A percentile compares a stretch with the other conserved stretches of the same genome.
Conservation (phyloP, 441 rosid genomes). For the Erodium texanum region DNA sequence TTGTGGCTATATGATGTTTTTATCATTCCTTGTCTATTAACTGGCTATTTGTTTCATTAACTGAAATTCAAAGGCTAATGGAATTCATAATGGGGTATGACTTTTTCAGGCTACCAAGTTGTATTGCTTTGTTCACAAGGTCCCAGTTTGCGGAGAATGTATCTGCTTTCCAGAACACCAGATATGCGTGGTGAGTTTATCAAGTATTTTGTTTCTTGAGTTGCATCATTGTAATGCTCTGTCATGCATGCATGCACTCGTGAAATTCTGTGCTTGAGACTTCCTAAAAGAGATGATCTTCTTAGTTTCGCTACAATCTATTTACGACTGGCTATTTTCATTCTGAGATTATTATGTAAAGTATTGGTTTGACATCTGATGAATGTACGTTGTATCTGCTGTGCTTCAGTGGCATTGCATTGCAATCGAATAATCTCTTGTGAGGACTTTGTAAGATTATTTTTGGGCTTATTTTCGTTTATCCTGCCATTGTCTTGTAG, state of each 20-base stretch:
- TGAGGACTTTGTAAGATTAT: not conserved
- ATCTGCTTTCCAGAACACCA: conserved; percentile 91
- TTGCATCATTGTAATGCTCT: not conserved
- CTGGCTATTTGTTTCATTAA: not conserved
- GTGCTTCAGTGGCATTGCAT: not conserved
- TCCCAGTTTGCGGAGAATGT: conserved; percentile 98
- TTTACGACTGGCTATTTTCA: not conserved
- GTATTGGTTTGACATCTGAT: not conserved
- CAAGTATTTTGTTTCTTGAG: not conserved
- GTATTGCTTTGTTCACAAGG: conserved; percentile 97
- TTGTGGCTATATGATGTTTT: not conserved
- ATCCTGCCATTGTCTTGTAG: conserved; percentile 30
- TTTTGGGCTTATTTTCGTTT: conserved; percentile 6
- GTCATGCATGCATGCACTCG: not conserved
- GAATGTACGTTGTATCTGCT: not conserved
- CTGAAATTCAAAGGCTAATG: not conserved
- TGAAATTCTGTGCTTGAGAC: not conserved
- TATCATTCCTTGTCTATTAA: not conserved
- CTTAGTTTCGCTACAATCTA: not conserved
- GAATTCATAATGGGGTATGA: not conserved
- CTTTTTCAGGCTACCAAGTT: conserved; percentile 80
- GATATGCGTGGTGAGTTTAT: conserved; percentile 68
- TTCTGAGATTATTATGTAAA: not conserved
- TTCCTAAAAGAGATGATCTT: not conserved
- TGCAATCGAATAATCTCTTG: not conserved